phyloP scores from a whole-genome alignment of 148 eudicot species.

The Silene conica region DNA sequence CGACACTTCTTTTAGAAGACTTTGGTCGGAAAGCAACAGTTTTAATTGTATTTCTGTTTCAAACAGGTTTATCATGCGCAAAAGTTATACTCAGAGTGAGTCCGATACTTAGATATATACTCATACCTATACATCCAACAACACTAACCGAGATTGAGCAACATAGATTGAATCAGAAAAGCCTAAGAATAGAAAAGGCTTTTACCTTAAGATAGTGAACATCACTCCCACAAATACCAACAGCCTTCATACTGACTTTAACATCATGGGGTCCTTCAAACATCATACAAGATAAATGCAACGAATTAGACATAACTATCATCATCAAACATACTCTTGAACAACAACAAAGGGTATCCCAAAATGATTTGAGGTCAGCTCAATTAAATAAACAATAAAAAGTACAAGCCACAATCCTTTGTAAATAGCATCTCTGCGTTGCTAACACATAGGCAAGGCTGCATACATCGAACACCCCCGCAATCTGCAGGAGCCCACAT shows the following conservation, averaged over 20 bases:
- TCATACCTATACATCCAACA: background rate
- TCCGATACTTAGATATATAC: too few species aligned
- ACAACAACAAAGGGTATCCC: background rate
- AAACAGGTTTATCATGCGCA: too few species aligned
- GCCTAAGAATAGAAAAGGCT: background rate
- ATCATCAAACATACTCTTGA: slow-evolving; percentile 5
- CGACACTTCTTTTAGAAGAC: too few species aligned
- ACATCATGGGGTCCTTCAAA: slow-evolving; percentile 75
- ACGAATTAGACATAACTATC: background rate
- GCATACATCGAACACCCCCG: too few species aligned
- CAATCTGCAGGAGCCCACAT: too few species aligned
- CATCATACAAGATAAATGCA: background rate
- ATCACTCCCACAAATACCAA: slow-evolving; percentile 99
- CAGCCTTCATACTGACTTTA: slow-evolving; percentile 90
- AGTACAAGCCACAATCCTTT: background rate
- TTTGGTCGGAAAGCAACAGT: too few species aligned
- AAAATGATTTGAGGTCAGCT: too few species aligned
- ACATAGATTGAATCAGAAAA: background rate
- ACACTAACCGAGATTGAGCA: background rate
- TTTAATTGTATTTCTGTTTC: too few species aligned
- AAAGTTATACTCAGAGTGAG: too few species aligned
- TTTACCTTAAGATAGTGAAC: slow-evolving; percentile 91
- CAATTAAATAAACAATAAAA: background rate
- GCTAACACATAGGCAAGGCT: too few species aligned
- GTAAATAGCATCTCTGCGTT: too few species aligned